Evolutionary conservation across 352 stramenopile species (phyloP).

Genomic region (Saprolegnia diclina): DNA sequence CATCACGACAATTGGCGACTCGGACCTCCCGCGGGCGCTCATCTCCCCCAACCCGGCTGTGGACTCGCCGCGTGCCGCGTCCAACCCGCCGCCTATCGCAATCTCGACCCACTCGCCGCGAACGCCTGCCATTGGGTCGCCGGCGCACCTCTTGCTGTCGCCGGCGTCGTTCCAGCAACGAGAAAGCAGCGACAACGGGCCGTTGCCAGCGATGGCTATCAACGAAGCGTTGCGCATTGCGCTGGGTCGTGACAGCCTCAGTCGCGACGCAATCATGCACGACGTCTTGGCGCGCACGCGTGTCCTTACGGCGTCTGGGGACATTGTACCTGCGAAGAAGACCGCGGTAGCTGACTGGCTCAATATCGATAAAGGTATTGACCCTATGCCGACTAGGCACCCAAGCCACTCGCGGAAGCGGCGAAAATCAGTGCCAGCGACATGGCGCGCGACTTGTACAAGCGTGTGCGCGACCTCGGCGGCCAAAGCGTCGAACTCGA

Average conservation of each 20-base stretch:
- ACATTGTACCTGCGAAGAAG: slow-evolving; percentile 16
- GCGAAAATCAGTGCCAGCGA: background rate
- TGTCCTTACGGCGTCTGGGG: slow-evolving; percentile 7
- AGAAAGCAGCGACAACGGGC: slow-evolving; percentile 46
- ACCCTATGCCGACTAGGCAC: background rate
- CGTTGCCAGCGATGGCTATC: slow-evolving; percentile 31
- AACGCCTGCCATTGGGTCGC: slow-evolving; percentile 51
- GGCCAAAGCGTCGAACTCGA: slow-evolving; percentile 22
- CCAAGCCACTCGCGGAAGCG: background rate
- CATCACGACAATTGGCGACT: slow-evolving; percentile 77
- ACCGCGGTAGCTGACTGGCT: background rate
- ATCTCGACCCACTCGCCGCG: slow-evolving; percentile 45
- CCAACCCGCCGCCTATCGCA: slow-evolving; percentile 37
- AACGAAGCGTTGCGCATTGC: slow-evolving; percentile 66
- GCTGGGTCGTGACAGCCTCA: slow-evolving; percentile 43
- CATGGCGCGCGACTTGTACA: slow-evolving; percentile 19
- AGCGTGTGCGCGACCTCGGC: slow-evolving; percentile 23
- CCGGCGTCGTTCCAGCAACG: slow-evolving; percentile 79
- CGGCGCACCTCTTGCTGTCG: slow-evolving; percentile 44
- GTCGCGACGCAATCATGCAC: background rate
- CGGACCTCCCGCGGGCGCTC: slow-evolving; percentile 67
- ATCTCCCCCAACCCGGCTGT: slow-evolving; percentile 82
- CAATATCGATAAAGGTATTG: background rate
- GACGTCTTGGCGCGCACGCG: slow-evolving; percentile 8
- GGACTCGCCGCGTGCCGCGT: slow-evolving; percentile 61